These are phyloP conservation scores for Colletotrichum aenigma DNA, from an alignment of 2,329 filamentous ascomycete genomes.

Conservation along the genomic window DNA sequence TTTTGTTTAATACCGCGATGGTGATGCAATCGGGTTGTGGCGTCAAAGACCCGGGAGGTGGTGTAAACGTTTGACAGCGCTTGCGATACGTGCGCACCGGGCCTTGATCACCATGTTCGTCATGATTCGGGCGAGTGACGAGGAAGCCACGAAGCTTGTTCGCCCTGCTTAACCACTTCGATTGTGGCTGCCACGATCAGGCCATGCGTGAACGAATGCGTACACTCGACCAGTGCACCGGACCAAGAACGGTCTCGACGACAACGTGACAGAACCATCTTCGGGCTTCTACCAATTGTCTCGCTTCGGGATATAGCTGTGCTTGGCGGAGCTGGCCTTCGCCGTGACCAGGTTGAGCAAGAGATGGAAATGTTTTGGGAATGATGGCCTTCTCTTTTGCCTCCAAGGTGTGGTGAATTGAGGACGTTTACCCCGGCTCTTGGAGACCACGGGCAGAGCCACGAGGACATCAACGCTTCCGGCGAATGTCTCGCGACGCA, in stretches of 20 bases:
- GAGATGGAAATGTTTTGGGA: background rate
- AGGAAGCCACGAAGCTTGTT: background rate
- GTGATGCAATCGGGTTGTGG: background rate
- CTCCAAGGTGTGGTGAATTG: background rate
- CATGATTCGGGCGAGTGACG: background rate
- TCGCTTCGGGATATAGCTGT: background rate
- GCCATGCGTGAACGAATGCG: background rate
- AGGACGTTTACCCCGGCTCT: background rate
- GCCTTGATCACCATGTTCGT: background rate
- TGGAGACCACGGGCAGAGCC: background rate
- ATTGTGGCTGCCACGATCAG: background rate
- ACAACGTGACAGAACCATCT: background rate
- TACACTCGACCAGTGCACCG: background rate
- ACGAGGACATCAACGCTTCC: background rate
- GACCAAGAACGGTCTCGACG: background rate
- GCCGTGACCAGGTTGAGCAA: background rate
- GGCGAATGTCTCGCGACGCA: background rate
- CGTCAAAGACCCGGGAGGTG: background rate
- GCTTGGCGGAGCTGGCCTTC: background rate
- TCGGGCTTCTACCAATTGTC: background rate
- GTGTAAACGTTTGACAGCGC: background rate
- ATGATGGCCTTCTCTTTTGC: background rate
- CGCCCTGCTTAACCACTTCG: background rate
- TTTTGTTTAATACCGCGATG: background rate
- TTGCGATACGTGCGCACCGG: background rate